A percentile compares a stretch with the other conserved stretches of the same genome.
Evolutionary conservation across 768 basidiomycete genomes (phyloP).

Genomic region (Leccinellum luteum): DNA sequence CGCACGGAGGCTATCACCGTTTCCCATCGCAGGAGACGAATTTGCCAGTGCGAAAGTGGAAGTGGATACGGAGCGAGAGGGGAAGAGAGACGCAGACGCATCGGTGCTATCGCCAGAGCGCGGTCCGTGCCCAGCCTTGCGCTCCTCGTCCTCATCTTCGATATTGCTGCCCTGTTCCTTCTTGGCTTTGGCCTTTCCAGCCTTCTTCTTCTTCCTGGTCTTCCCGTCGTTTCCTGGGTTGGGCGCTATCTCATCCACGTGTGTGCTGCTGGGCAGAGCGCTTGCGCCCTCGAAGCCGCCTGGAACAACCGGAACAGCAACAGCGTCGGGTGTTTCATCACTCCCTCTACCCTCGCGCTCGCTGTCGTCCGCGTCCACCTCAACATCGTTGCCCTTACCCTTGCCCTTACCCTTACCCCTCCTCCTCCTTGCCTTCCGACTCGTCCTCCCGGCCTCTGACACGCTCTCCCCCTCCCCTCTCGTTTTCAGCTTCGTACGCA

Average conservation of each 20-base stretch:
- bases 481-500: neutral
- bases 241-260: neutral
- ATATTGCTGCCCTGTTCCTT: neutral
- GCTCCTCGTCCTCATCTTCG: constrained; percentile 8
- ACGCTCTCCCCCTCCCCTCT: neutral
- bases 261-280: neutral
- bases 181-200: neutral
- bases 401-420: neutral
- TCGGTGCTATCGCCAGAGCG: constrained; percentile 19
- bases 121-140: constrained; percentile 5
- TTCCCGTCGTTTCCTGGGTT: constrained; percentile 33
- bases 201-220: constrained; percentile 38
- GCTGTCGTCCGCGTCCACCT: neutral
- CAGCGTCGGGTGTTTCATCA: neutral
- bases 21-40: neutral
- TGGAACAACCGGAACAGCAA: constrained; percentile 1
- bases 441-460: neutral
- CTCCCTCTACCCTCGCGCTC: neutral
- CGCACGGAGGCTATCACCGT: constrained; percentile 1
- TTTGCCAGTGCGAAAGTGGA: neutral
- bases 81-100: constrained; percentile 7
- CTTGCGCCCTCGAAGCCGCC: constrained; percentile 11
- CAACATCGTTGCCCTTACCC: neutral
- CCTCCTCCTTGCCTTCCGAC: neutral
- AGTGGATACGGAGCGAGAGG: neutral